Evolutionary conservation across 257 asterid genomes (phyloP).

Genomic region (Penstemon davidsonii): DNA sequence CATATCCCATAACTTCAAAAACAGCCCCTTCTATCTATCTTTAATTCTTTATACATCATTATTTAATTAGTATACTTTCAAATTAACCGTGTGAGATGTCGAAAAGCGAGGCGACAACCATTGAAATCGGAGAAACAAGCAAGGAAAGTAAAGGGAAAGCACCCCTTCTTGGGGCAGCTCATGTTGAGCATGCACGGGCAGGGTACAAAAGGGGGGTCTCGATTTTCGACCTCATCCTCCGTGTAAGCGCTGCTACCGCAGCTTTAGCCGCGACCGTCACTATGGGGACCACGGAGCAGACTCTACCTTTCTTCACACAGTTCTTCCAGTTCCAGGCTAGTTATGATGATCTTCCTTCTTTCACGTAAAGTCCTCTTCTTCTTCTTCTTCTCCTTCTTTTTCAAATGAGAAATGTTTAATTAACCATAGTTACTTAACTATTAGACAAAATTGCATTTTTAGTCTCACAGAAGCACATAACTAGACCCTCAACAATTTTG

Average conservation of each 20-base stretch:
- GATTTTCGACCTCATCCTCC: slow-evolving; percentile 71
- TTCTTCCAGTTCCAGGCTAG: slow-evolving; percentile 92
- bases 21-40: background rate
- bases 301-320: slow-evolving; percentile 91
- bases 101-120: slow-evolving; percentile 51
- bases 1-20: slow-evolving; percentile 26
- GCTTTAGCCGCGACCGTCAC: slow-evolving; percentile 64
- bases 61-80: too few species aligned
- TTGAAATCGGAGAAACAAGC: slow-evolving; percentile 63
- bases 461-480: background rate
- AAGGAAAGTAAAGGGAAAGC: slow-evolving; percentile 77
- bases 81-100: slow-evolving; percentile 32
- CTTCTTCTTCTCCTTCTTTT: background rate
- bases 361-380: slow-evolving; percentile 49
- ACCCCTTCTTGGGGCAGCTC: slow-evolving; percentile 45
- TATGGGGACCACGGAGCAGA: slow-evolving; percentile 84
- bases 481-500: too few species aligned
- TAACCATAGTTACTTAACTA: background rate
- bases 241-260: slow-evolving; percentile 58
- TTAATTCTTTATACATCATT: background rate
- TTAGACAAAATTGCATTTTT: background rate
- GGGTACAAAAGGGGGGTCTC: slow-evolving; percentile 56
- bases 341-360: slow-evolving; percentile 78
- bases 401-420: background rate
- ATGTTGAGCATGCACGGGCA: slow-evolving; percentile 21